Evolutionary conservation across 2,329 filamentous ascomycete genomes (phyloP).

Genomic region (Macrophomina tecta): DNA sequence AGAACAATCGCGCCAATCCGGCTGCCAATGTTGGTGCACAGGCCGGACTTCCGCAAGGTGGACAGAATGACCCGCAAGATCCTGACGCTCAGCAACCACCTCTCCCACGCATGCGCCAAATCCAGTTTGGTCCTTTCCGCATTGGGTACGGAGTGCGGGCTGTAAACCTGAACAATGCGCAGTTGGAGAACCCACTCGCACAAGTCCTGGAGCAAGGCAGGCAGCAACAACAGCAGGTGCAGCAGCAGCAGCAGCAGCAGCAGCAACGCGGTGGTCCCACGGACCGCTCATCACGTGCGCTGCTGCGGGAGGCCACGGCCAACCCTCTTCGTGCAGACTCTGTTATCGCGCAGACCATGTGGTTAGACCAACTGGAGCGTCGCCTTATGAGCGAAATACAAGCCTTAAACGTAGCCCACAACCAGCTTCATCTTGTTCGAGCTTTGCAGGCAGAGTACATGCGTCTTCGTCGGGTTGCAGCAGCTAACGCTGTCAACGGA

Average conservation of each 20-base stretch:
- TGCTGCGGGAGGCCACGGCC: conserved; percentile 17
- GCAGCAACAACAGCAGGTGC: conserved; percentile 31
- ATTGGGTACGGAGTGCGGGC: conserved; percentile 27
- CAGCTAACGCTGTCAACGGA: conserved; percentile 23
- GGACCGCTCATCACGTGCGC: conserved; percentile 8
- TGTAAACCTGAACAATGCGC: conserved; percentile 20
- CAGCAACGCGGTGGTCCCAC: conserved; percentile 18
- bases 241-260: conserved; percentile 31
- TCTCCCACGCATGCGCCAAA: conserved; percentile 16
- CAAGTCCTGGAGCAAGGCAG: conserved; percentile 24
- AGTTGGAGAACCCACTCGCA: neutral
- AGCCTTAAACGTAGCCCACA: conserved; percentile 66
- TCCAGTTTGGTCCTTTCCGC: conserved; percentile 26
- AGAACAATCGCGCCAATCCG: conserved; percentile 36
- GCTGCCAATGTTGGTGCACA: conserved; percentile 22
- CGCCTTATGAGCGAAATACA: conserved; percentile 72
- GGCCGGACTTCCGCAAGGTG: conserved; percentile 29
- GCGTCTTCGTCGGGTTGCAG: conserved; percentile 22
- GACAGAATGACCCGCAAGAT: conserved; percentile 29
- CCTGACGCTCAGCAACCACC: conserved; percentile 29
- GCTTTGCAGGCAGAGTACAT: conserved; percentile 39
- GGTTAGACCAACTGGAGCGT: conserved; percentile 71
- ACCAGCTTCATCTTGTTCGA: conserved; percentile 72
- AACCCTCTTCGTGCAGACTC: conserved; percentile 20
- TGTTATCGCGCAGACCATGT: conserved; percentile 57